Base-by-base conservation (phyloP, 2,329 filamentous ascomycete genomes). In the Venturia carpophila region DNA sequence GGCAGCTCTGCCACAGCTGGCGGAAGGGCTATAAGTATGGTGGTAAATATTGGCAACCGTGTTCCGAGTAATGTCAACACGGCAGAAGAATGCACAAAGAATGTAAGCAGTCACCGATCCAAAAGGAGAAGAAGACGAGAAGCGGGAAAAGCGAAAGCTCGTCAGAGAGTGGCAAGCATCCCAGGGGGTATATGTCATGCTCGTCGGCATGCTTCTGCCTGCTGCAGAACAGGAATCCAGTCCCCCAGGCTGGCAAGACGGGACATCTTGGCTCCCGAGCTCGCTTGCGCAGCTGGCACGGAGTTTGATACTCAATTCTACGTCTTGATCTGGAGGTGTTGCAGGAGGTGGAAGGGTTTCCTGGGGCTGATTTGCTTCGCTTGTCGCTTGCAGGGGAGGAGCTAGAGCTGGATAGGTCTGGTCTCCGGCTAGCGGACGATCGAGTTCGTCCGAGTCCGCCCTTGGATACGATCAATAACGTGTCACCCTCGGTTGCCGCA, bases 281-380 rank as follows among this genome's bases (percentile, higher is more conserved):
- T 58, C 52, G 52, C 52, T 58, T 58, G 52, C 52, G 49, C 24
- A 17, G 24, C 24, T 9, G 49, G 15, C 49, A 56, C 49, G 49
- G 49, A 56, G 13, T 2, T 3, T 34, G 13, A 56, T 56, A 10
- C 24, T 24, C 24, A 56, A 1, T 56, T 19, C 7, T 34, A 30
- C 49, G 27, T 37, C 27, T 37, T 58, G 52, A 24, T 27, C 19
- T 27, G 24, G n/a, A 7, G 52, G 52, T n/a, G 52, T 34, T 58
- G 27, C 52, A 52, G 52, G 27, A 58, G 52, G 27, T 34, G 52
- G 52, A 58, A 34, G 30, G 30, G 17, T 39, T 34, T 19, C 17
- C 9, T 17, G 49, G 27, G 27, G 24, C 21, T 34, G 49, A 56
- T 56, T 56, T 56, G 49, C 49, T 34, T 47, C 45, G 45, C 45